Evolutionary conservation across 352 stramenopile genomes (phyloP).

Genomic region (Plasmopara muralis): DNA sequence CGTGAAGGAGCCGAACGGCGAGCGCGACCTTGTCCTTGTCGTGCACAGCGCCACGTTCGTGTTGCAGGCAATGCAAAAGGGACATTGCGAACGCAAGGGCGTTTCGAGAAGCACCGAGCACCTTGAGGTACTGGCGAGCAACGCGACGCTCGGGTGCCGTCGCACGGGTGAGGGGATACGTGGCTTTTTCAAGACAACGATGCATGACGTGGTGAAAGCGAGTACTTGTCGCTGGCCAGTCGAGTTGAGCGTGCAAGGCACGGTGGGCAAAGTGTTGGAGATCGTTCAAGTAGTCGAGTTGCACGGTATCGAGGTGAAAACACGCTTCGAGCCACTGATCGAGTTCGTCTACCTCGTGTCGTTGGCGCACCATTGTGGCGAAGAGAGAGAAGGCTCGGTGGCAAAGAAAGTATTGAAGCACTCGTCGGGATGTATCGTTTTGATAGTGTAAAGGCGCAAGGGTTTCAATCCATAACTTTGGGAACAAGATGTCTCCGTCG

Average conservation of each 20-base stretch:
- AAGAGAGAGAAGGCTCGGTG: conserved; percentile 26
- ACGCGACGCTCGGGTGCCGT: conserved; percentile 9
- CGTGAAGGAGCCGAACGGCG: conserved; percentile 38
- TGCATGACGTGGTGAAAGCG: conserved; percentile 18
- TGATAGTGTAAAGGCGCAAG: conserved; percentile 11
- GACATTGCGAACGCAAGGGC: conserved; percentile 18
- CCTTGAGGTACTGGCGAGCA: conserved; percentile 22
- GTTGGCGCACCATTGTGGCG: conserved; percentile 13
- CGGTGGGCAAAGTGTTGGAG: conserved; percentile 37
- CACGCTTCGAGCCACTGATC: conserved; percentile 54
- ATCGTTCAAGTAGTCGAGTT: conserved; percentile 33
- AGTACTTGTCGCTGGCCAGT: conserved; percentile 12
- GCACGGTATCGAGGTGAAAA: conserved; percentile 32
- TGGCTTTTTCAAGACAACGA: conserved; percentile 23
- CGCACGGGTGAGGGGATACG: neutral
- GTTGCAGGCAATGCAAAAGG: conserved; percentile 24
- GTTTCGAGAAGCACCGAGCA: conserved; percentile 16
- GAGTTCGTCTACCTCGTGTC: conserved; percentile 5
- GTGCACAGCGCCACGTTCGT: conserved; percentile 1
- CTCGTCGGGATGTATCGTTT: conserved; percentile 11
- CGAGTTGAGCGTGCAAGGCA: conserved; percentile 28
- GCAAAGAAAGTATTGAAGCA: conserved; percentile 25
- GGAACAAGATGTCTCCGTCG: conserved; percentile 19
- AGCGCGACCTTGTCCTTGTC: conserved; percentile 21
- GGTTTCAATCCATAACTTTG: conserved; percentile 51